Evolutionary conservation across 2,329 filamentous ascomycete species (phyloP).

Genomic region (Blastomyces emzantsi): DNA sequence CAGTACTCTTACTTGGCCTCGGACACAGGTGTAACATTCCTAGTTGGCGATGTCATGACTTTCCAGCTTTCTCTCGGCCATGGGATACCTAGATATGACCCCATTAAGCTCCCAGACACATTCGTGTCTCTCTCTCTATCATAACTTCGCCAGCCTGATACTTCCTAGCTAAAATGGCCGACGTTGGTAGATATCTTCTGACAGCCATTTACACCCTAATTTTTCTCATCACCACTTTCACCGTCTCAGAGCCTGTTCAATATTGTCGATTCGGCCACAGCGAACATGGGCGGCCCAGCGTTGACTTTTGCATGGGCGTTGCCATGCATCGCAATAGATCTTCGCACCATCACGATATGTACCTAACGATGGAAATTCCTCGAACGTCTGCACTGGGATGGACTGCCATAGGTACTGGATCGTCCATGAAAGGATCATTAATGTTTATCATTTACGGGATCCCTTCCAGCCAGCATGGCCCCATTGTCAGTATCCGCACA

Average conservation of each 20-base stretch:
- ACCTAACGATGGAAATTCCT: slow-evolving; percentile 3
- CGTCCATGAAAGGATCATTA: slow-evolving; percentile 1
- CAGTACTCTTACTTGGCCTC: neutral
- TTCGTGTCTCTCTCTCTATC: neutral
- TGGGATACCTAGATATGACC: neutral
- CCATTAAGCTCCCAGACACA: neutral
- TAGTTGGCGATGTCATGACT: neutral
- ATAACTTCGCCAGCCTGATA: neutral
- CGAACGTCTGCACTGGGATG: slow-evolving; percentile 1
- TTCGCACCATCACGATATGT: slow-evolving; percentile 3
- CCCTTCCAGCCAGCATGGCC: neutral
- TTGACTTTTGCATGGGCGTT: slow-evolving; percentile 8
- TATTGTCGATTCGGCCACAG: slow-evolving; percentile 3
- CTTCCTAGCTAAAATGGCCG: neutral
- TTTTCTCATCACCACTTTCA: neutral
- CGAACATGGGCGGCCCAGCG: neutral
- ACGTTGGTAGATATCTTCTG: neutral
- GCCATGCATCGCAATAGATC: slow-evolving; percentile 2
- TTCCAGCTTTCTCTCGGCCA: neutral
- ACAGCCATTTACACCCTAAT: neutral
- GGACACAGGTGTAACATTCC: neutral
- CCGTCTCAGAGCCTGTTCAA: slow-evolving; percentile 3
- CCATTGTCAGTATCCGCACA: slow-evolving; percentile 5
- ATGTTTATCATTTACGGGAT: slow-evolving; percentile 4
- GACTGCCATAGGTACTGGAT: slow-evolving; percentile 3